Conservation (phyloP, 495 filamentous ascomycete genomes). For the Xylaria grammica region DNA sequence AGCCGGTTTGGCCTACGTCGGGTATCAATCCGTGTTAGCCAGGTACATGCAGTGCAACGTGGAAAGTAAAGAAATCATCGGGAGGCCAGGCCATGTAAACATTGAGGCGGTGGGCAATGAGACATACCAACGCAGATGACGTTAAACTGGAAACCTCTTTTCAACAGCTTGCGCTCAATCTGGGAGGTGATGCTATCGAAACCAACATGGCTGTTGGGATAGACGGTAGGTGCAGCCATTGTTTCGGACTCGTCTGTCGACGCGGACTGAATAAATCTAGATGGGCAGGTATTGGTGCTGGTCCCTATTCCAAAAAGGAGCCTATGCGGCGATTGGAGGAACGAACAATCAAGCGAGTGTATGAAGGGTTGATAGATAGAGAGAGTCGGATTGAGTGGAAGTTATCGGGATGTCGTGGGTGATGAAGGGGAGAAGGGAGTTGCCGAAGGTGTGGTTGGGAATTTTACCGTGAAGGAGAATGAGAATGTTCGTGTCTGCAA, state of each 20-base stretch:
- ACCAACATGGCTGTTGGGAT: constrained; percentile 96
- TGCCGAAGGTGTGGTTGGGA: constrained; percentile 26
- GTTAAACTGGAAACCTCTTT: constrained; percentile 99
- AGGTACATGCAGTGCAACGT: neutral
- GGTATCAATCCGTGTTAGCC: constrained; percentile 40
- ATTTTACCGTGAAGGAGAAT: constrained; percentile 37
- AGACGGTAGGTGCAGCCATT: constrained; percentile 66
- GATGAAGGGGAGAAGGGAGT: constrained; percentile 29
- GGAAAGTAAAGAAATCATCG: neutral
- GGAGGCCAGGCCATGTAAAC: neutral
- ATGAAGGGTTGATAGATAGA: constrained; percentile 5
- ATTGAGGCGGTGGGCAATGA: neutral
- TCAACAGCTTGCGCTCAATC: constrained; percentile 98
- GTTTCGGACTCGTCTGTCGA: constrained; percentile 25
- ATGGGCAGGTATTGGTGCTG: constrained; percentile 34
- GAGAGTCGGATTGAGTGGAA: constrained; percentile 24
- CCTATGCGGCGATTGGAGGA: constrained; percentile 36
- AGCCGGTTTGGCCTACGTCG: constrained; percentile 91
- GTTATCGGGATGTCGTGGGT: constrained; percentile 29
- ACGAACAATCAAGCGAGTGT: constrained; percentile 30
- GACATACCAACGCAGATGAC: constrained; percentile 98
- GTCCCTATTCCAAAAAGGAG: constrained; percentile 53
- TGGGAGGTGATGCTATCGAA: constrained; percentile 99
- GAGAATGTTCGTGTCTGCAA: constrained; percentile 35
- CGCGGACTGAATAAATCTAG: constrained; percentile 33